A percentile compares a stretch with the other conserved stretches of the same genome.
phyloP scores from a whole-genome alignment of 202 grass and related monocot genomes.

The Bolboschoenoplectus hybrid region DNA sequence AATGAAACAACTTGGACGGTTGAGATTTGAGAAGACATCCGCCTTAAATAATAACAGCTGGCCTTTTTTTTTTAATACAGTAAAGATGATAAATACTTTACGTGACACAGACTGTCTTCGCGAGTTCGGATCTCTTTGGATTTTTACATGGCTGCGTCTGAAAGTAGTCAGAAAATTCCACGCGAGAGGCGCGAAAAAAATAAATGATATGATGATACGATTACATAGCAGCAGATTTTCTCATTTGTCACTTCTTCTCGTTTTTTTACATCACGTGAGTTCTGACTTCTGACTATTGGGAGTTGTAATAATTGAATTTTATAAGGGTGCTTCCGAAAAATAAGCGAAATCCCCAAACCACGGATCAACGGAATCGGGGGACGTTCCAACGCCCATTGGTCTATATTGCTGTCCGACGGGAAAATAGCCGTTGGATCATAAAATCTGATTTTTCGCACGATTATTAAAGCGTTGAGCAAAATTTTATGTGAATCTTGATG shows the following conservation, averaged over 20 bases:
- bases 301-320: constrained; percentile 2
- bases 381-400: no score
- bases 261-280: neutral
- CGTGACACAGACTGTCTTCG: neutral
- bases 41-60: no score
- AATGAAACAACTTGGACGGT: no score
- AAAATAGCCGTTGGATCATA: no score
- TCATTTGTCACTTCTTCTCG: neutral
- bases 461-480: no score
- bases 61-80: no score
- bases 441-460: no score
- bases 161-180: neutral
- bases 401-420: no score
- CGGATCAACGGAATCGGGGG: neutral
- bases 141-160: neutral
- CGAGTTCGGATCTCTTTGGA: neutral
- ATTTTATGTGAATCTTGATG: no score
- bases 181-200: neutral
- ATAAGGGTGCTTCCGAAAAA: constrained; percentile 10
- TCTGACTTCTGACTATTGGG: neutral
- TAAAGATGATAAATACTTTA: no score
- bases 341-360: neutral
- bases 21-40: no score
- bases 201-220: neutral
- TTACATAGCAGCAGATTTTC: neutral